Base-by-base conservation (phyloP, 805 yeast species). In the Lipomyces yamadae region DNA sequence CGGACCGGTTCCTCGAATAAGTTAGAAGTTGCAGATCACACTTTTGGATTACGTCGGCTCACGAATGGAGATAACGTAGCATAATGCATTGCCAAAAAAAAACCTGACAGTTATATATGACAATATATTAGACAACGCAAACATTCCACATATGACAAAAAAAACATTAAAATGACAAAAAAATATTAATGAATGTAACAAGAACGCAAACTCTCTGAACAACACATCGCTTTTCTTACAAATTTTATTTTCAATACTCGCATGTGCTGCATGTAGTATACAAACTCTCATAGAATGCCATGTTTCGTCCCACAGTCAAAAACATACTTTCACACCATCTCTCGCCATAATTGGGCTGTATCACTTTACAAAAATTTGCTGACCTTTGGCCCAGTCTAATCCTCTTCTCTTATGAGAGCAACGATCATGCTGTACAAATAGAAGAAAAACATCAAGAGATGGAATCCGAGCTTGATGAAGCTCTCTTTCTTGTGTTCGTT, bases 401-500 rank as follows among this genome's bases (percentile, higher is more conserved):
- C 70, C 33, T 69, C 72, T 56, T 69, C 72, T 50, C 72, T 33
- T 39, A 69, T 69, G 48, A 69, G 66, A 5, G 72, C 72, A 35
- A 69, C 72, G 45, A 69, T 69, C 72, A 69, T 69, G 60, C 71
- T 69, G 85, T 93, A 94, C 76, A 94, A 85, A 84, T 92, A 94
- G 84, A 85, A 92, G 89, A 95, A 94, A 86, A 95, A 95, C 89
- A 94, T 82, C 76, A 91, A 79, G 74, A 94, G 84, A 78, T 92
- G 94, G 86, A 91, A 92, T 10, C 95, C 97, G 74, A 95, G 85
- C 79, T 94, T 94, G 78, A 91, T 80, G 77, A 93, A 92, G 68
- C 92, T 85, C 81, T 93, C 98, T 78, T 89, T 90, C 86, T 95
- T 94, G 82, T 93, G 97, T 76, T 89, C 91, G 74, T 91, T 85